Evolutionary conservation across 169 alveolate species (phyloP).

Genomic region (Eimeria sp.): DNA sequence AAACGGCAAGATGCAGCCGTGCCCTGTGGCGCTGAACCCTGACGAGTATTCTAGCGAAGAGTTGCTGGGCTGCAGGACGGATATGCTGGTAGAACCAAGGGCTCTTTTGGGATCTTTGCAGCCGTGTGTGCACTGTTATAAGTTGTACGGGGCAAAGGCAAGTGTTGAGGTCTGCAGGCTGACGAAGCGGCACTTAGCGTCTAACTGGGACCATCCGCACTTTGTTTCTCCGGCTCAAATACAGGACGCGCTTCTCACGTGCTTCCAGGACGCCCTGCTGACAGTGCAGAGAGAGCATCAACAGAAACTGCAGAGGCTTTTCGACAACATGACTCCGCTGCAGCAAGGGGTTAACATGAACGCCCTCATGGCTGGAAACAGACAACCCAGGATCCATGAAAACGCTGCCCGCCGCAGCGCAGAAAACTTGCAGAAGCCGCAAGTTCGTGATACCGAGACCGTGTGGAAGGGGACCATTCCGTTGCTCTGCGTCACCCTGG

Average conservation of each 20-base stretch:
- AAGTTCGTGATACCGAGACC: slow-evolving; percentile 16
- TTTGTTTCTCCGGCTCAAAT: slow-evolving; percentile 84
- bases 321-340: slow-evolving; percentile 55
- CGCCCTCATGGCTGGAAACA: background rate
- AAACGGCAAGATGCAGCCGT: slow-evolving; percentile 59
- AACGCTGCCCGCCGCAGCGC: slow-evolving; percentile 57
- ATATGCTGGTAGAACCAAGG: slow-evolving; percentile 77
- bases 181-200: slow-evolving; percentile 86
- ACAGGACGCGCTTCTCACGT: slow-evolving; percentile 86
- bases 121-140: slow-evolving; percentile 82
- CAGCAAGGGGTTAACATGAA: slow-evolving; percentile 39
- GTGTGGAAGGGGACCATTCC: slow-evolving; percentile 78
- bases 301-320: slow-evolving; percentile 34
- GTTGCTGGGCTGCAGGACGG: slow-evolving; percentile 80
- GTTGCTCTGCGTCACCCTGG: slow-evolving; percentile 76
- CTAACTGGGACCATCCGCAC: slow-evolving; percentile 90
- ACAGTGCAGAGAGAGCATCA: slow-evolving; percentile 75
- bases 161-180: slow-evolving; percentile 89
- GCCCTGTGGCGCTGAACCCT: slow-evolving; percentile 35
- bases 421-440: slow-evolving; percentile 10
- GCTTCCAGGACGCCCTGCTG: slow-evolving; percentile 86
- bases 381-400: slow-evolving; percentile 20
- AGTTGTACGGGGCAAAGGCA: slow-evolving; percentile 86
- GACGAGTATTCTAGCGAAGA: slow-evolving; percentile 58
- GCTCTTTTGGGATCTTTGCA: slow-evolving; percentile 70